phyloP scores from a whole-genome alignment of 2,329 filamentous ascomycete species.

The Grosmannia penicillata region DNA sequence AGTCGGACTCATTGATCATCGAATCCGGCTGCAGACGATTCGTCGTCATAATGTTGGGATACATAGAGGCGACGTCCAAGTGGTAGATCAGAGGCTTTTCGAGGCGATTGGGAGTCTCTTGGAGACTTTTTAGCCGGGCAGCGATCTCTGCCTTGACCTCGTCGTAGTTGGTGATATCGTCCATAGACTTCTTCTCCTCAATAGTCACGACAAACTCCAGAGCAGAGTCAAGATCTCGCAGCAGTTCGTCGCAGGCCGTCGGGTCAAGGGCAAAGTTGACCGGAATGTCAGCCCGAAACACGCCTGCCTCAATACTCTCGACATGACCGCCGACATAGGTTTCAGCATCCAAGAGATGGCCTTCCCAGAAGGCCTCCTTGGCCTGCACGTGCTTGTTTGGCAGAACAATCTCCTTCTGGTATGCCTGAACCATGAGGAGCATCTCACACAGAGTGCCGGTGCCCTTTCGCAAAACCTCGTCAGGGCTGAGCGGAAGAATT shows the following conservation, averaged over 20 bases:
- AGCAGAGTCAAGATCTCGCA: slow-evolving; percentile 75
- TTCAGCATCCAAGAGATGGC: slow-evolving; percentile 88
- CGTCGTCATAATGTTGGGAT: slow-evolving; percentile 99
- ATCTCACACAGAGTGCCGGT: slow-evolving; percentile 99
- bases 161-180: slow-evolving; percentile 68
- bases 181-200: slow-evolving; percentile 69
- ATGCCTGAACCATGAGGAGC: slow-evolving; percentile 97
- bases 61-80: slow-evolving; percentile 97
- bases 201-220: slow-evolving; percentile 75
- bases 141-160: slow-evolving; percentile 75
- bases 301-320: slow-evolving; percentile 96
- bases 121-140: slow-evolving; percentile 55
- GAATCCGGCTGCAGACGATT: slow-evolving; percentile 95
- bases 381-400: slow-evolving; percentile 92
- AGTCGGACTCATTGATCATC: slow-evolving; percentile 95
- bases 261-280: slow-evolving; percentile 89
- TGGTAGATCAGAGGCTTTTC: slow-evolving; percentile 93
- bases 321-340: slow-evolving; percentile 98
- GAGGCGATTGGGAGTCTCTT: slow-evolving; percentile 66
- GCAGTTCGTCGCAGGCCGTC: slow-evolving; percentile 74
- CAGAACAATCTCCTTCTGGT: slow-evolving; percentile 76
- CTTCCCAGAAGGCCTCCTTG: slow-evolving; percentile 90
- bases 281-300: slow-evolving; percentile 90
- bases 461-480: slow-evolving; percentile 87
- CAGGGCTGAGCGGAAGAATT: slow-evolving; percentile 81